Base-by-base conservation (phyloP, 768 basidiomycete genomes). In the Cubamyces lactineus region DNA sequence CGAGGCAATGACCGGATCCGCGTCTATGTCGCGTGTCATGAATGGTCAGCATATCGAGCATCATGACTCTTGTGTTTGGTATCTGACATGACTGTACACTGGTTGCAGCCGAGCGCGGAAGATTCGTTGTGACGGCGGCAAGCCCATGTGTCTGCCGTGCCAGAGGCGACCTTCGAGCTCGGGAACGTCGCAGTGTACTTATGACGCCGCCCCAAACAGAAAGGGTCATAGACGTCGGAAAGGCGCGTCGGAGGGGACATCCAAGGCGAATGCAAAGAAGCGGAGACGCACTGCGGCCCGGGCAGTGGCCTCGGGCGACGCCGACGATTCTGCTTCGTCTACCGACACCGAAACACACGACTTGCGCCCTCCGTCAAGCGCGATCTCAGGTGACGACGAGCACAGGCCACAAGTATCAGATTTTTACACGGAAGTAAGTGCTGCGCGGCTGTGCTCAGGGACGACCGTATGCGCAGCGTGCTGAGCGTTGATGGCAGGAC, bases 21-120 rank as follows among this genome's bases (percentile, higher is more conserved):
- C 38, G 90, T 92, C 16, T 92, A 84, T 62, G 87, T 92, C 45
- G 91, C 91, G 19, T 92, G 91, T 72, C 28, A 86, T 23, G 89
- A 90, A 74, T 91, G 90, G 90, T 89, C 64, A 34, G 79, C 40
- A 38, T 23, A 5, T 9, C 6, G 34, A 34, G 9, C 9, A 34
- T 4, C 9, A 34, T 34, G 9, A 34, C 34, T 9, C 9, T 9
- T 1, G 9, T 34, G 34, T 6, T 34, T 34, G 6, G 34, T 1
- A 9, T 1, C 9, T 6, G 4, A 34, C 34, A 6, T 34, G 28
- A 34, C 34, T 34, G 4, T 34, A 34, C 34, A 11, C 12, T 34
- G 34, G 9, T 11, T 34, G 9, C n/a, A 62, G 61, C 23, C 61
- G 61, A 24, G 50, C 56, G 2, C 56, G 61, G 38, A 63, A 63